These are phyloP conservation scores for Ogataea nonfermentans DNA, from an alignment of 805 yeast genomes.

Conservation along the genomic window DNA sequence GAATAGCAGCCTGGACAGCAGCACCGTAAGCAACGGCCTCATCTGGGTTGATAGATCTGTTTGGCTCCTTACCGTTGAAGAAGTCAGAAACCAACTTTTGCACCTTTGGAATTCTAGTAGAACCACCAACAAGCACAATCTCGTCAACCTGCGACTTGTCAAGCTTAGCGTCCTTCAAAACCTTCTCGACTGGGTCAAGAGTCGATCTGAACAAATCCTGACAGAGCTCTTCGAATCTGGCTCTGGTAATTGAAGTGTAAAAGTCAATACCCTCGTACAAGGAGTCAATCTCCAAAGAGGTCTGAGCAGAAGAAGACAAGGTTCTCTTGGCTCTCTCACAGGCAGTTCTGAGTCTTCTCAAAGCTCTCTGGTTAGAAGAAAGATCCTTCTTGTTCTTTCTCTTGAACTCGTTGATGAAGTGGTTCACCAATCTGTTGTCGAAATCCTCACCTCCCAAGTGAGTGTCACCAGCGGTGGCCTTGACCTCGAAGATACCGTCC, in stretches of 20 bases:
- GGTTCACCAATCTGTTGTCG: conserved; percentile 92
- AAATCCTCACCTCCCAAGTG: conserved; percentile 99
- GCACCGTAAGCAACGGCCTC: conserved; percentile 99
- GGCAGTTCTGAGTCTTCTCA: conserved; percentile 97
- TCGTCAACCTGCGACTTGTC: conserved; percentile 90
- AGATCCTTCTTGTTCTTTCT: conserved; percentile 93
- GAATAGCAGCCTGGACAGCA: conserved; percentile 97
- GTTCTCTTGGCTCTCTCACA: conserved; percentile 99
- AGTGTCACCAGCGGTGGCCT: conserved; percentile 99
- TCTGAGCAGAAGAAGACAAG: conserved; percentile 92
- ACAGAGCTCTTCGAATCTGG: conserved; percentile 96
- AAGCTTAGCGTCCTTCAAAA: conserved; percentile 45
- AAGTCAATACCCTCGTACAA: conserved; percentile 94
- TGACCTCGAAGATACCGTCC: conserved; percentile 95
- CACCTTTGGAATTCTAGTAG: conserved; percentile 96
- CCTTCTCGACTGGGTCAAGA: conserved; percentile 91
- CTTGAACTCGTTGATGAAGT: conserved; percentile 86
- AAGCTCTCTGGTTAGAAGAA: conserved; percentile 88
- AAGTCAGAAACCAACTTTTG: conserved; percentile 94
- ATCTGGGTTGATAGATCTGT: conserved; percentile 96
- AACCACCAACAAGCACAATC: conserved; percentile 95
- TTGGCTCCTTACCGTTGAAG: conserved; percentile 97
- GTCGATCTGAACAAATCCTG: conserved; percentile 91
- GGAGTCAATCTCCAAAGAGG: conserved; percentile 95
- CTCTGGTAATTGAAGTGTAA: conserved; percentile 91